These are phyloP conservation scores for Fusarium illudens DNA, from an alignment of 2,329 filamentous ascomycete species.

Conservation along the genomic window DNA sequence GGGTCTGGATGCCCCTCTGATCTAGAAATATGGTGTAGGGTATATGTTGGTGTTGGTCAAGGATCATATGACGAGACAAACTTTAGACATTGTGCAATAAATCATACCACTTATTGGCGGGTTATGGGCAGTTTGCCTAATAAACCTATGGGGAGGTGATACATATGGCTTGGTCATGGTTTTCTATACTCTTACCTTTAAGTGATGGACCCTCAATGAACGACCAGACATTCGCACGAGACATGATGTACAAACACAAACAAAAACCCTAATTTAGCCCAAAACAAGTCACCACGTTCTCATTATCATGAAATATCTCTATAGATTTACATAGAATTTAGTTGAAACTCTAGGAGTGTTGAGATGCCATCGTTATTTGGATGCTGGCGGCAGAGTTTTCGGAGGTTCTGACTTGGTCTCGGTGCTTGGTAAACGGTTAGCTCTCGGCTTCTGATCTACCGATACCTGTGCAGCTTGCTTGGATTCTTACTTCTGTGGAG, in stretches of 20 bases:
- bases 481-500: conserved; percentile 18
- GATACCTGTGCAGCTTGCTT: too few species aligned
- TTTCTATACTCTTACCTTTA: neutral
- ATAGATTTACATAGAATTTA: neutral
- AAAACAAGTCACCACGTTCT: neutral
- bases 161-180: too few species aligned
- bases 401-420: conserved; percentile 12
- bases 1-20: conserved; percentile 47
- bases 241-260: neutral
- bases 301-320: neutral
- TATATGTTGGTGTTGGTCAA: neutral
- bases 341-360: neutral
- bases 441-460: too few species aligned
- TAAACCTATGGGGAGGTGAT: neutral
- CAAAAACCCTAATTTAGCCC: neutral
- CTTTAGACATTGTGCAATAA: neutral
- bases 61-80: neutral
- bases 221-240: neutral
- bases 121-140: neutral
- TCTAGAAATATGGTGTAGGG: conserved; percentile 26
- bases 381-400: conserved; percentile 17
- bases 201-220: neutral
- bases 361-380: conserved; percentile 8
- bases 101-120: neutral
- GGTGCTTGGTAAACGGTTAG: conserved; percentile 10